Percentiles rank a stretch among this genome's conserved stretches.
phyloP scores from a whole-genome alignment of 805 yeast species.

The Metschnikowia hibisci region DNA sequence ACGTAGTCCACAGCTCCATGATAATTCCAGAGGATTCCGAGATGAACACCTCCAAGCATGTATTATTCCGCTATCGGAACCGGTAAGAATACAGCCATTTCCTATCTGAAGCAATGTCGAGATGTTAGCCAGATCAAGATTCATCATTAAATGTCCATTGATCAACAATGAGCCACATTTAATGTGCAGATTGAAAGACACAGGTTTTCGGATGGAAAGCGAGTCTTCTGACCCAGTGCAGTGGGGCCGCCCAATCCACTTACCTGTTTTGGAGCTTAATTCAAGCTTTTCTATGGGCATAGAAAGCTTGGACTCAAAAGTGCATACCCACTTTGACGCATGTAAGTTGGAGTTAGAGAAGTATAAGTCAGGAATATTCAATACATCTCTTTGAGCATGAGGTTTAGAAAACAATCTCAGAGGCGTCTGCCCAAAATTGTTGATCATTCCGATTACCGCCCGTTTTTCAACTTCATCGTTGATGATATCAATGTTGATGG shows the following conservation, averaged over 20 bases:
- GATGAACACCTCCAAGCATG: constrained; percentile 51
- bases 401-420: constrained; percentile 63
- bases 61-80: constrained; percentile 56
- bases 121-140: constrained; percentile 39
- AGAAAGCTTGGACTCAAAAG: constrained; percentile 42
- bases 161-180: constrained; percentile 34
- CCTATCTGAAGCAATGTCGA: constrained; percentile 41
- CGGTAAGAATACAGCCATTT: constrained; percentile 42
- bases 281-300: constrained; percentile 44
- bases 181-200: constrained; percentile 13
- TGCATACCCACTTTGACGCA: constrained; percentile 15
- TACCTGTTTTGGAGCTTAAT: constrained; percentile 34
- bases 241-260: constrained; percentile 52
- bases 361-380: constrained; percentile 36
- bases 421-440: constrained; percentile 92
- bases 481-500: constrained; percentile 70
- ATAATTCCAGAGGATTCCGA: constrained; percentile 26
- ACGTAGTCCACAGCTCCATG: constrained; percentile 44
- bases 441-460: constrained; percentile 80
- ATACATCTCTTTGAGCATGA: constrained; percentile 51
- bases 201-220: constrained; percentile 31
- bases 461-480: constrained; percentile 68
- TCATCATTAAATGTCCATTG: constrained; percentile 42
- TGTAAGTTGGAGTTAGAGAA: constrained; percentile 20
- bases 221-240: constrained; percentile 38